A percentile compares a stretch with the other conserved stretches of the same genome.
These are phyloP conservation scores for Baorangia bicolor DNA, from an alignment of 768 basidiomycete species.

Conservation along the genomic window DNA sequence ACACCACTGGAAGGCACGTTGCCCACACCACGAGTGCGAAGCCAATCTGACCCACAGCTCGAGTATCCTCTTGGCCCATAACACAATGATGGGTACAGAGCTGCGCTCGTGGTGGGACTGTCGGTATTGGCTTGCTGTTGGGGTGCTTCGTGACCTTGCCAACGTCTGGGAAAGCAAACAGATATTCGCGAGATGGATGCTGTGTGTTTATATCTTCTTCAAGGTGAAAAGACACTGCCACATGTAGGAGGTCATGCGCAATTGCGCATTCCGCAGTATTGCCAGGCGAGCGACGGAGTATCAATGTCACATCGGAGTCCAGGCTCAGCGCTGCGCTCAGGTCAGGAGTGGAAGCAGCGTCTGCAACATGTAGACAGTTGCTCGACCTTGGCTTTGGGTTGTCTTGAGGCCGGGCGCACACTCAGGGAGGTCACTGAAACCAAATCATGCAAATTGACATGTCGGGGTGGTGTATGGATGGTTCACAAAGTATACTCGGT, in stretches of 20 bases:
- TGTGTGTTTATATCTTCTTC: background rate
- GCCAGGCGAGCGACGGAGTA: no score
- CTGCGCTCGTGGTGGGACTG: background rate
- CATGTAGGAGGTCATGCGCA: no score
- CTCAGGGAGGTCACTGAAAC: background rate
- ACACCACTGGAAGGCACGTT: conserved; percentile 6
- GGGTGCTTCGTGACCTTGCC: no score
- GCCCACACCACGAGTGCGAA: background rate
- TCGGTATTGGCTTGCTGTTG: no score
- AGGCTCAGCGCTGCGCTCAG: background rate
- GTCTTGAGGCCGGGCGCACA: background rate
- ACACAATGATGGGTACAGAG: background rate
- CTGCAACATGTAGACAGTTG: background rate
- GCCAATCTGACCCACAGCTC: background rate
- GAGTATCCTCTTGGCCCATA: conserved; percentile 5
- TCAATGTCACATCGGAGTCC: no score
- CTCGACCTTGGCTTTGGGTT: background rate
- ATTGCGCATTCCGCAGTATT: background rate
- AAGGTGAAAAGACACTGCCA: background rate
- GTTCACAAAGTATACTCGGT: no score
- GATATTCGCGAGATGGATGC: background rate
- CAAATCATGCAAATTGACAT: background rate
- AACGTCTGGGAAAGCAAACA: no score
- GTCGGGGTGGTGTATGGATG: background rate
- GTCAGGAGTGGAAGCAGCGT: background rate